Evolutionary conservation across 2,329 filamentous ascomycete genomes (phyloP).

Genomic region (Talaromyces sp.): DNA sequence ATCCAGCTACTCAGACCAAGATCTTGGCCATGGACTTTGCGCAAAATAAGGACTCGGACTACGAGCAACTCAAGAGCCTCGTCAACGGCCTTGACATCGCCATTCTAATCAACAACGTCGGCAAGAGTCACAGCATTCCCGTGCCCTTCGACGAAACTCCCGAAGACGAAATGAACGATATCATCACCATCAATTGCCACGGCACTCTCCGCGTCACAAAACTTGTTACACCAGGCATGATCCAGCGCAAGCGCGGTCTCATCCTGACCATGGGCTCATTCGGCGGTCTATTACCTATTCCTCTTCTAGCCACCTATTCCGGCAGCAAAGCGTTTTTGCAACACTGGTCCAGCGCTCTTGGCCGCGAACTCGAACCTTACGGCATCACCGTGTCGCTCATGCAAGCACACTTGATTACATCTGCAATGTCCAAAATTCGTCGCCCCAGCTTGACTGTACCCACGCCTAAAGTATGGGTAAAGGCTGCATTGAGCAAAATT

Average conservation of each 20-base stretch:
- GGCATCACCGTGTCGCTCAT: constrained; percentile 89
- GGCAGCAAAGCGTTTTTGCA: constrained; percentile 98
- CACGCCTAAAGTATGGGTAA: constrained; percentile 76
- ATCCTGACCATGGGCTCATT: constrained; percentile 98
- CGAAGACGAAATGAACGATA: constrained; percentile 75
- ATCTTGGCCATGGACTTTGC: constrained; percentile 89
- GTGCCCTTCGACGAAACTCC: constrained; percentile 80
- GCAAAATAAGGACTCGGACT: constrained; percentile 73
- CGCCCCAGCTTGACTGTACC: constrained; percentile 74
- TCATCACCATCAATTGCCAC: constrained; percentile 92
- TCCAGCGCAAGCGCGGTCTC: constrained; percentile 76
- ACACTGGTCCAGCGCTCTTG: constrained; percentile 86
- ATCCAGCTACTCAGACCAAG: constrained; percentile 67
- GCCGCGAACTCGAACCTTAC: constrained; percentile 72
- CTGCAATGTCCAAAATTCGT: constrained; percentile 94
- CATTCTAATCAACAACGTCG: constrained; percentile 95
- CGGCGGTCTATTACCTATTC: constrained; percentile 85
- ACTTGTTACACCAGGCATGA: constrained; percentile 78
- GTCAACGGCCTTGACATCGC: constrained; percentile 73
- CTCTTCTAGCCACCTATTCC: constrained; percentile 90
- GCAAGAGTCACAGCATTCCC: constrained; percentile 88
- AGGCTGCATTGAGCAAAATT: constrained; percentile 71
- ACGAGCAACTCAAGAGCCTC: constrained; percentile 65
- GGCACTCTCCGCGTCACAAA: constrained; percentile 87
- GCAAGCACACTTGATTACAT: constrained; percentile 87